Evolutionary conservation across 1,284 basidiomycete genomes (phyloP).

Genomic region (Abortiporus biennis): DNA sequence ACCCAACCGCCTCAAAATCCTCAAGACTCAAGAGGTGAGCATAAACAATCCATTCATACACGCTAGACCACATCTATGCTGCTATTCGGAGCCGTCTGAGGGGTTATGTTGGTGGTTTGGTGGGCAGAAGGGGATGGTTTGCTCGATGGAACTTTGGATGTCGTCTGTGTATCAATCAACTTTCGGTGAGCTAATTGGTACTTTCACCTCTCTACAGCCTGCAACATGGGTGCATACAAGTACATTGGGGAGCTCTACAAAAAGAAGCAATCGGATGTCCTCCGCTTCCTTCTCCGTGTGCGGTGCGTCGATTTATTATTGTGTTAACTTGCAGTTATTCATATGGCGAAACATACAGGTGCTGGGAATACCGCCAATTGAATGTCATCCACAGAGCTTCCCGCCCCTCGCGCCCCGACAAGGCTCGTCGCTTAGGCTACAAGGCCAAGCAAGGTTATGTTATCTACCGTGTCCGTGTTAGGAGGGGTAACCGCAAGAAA

Average conservation of each 20-base stretch:
- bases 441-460: slow-evolving; percentile 99
- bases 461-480: slow-evolving; percentile 95
- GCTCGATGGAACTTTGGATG: slow-evolving; percentile 20
- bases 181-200: slow-evolving; percentile 12
- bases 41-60: slow-evolving; percentile 8
- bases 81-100: slow-evolving; percentile 2
- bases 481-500: slow-evolving; percentile 99
- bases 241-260: slow-evolving; percentile 96
- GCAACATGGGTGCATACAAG: slow-evolving; percentile 87
- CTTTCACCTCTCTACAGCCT: slow-evolving; percentile 15
- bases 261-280: slow-evolving; percentile 95
- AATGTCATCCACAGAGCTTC: slow-evolving; percentile 98
- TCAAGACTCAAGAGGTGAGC: slow-evolving; percentile 29
- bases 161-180: slow-evolving; percentile 5
- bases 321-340: slow-evolving; percentile 2
- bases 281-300: slow-evolving; percentile 97
- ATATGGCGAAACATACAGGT: slow-evolving; percentile 40
- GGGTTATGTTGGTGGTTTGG: slow-evolving; percentile 10
- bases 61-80: slow-evolving; percentile 9
- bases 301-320: slow-evolving; percentile 47
- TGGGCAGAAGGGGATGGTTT: slow-evolving; percentile 28
- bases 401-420: slow-evolving; percentile 97
- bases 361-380: slow-evolving; percentile 99
- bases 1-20: slow-evolving; percentile 20
- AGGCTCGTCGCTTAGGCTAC: slow-evolving; percentile 98